Conservation (phyloP, 1,284 basidiomycete species). For the Schizophyllum commune region DNA sequence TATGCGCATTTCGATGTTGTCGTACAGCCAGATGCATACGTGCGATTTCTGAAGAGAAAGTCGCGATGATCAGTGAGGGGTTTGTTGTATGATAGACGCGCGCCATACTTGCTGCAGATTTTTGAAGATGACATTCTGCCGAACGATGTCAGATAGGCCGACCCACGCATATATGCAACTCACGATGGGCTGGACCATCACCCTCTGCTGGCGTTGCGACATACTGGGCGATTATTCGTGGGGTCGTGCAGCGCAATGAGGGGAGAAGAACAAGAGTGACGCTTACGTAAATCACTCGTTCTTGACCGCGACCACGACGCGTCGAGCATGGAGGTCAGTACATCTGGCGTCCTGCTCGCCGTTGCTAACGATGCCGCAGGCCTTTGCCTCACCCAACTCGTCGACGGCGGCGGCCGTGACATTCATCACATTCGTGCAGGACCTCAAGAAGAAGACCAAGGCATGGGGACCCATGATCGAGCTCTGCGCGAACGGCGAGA, state of each 20-base stretch:
- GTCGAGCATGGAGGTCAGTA: constrained; percentile 27
- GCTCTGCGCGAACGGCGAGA: constrained; percentile 89
- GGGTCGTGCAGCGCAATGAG: constrained; percentile 15
- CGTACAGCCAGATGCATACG: constrained; percentile 94
- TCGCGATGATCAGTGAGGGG: constrained; percentile 1
- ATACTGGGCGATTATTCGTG: constrained; percentile 36
- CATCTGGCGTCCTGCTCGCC: not conserved
- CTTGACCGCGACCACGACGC: constrained; percentile 20
- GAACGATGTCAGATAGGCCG: constrained; percentile 15
- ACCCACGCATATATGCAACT: constrained; percentile 21
- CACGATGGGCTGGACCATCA: constrained; percentile 98
- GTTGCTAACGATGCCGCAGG: constrained; percentile 25
- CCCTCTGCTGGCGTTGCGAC: constrained; percentile 87
- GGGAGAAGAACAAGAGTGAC: constrained; percentile 14
- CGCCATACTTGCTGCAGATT: constrained; percentile 78
- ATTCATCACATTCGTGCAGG: constrained; percentile 99
- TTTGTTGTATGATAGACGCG: constrained; percentile 1
- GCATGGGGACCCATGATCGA: constrained; percentile 98
- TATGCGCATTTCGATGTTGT: constrained; percentile 94
- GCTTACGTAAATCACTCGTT: not conserved
- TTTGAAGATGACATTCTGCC: constrained; percentile 98
- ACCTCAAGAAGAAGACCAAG: constrained; percentile 94
- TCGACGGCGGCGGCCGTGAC: constrained; percentile 96
- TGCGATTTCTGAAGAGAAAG: constrained; percentile 57
- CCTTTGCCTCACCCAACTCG: constrained; percentile 59